Evolutionary conservation across 2,329 filamentous ascomycete genomes (phyloP).

Genomic region (Ophiocordyceps robertsii): DNA sequence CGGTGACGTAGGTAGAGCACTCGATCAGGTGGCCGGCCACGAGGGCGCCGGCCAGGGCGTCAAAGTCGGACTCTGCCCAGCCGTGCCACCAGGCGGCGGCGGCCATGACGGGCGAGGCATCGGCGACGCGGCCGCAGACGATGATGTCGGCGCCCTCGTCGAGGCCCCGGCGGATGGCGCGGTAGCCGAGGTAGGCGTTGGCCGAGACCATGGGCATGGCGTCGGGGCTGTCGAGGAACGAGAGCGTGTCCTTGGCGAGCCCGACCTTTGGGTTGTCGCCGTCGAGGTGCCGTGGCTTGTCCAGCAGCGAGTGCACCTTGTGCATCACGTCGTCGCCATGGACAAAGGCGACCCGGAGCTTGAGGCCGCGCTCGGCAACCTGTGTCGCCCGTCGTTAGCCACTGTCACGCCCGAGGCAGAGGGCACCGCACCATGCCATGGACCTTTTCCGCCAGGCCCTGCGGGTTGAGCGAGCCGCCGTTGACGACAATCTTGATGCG

Average conservation of each 20-base stretch:
- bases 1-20: slow-evolving; percentile 35
- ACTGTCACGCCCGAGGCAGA: no score
- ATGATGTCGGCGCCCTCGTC: slow-evolving; percentile 26
- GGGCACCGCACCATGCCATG: slow-evolving; percentile 8
- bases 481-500: slow-evolving; percentile 42
- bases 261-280: slow-evolving; percentile 7
- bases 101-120: slow-evolving; percentile 34
- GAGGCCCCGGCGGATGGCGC: slow-evolving; percentile 24
- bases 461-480: slow-evolving; percentile 41
- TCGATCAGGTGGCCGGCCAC: slow-evolving; percentile 37
- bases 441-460: slow-evolving; percentile 27
- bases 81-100: slow-evolving; percentile 38
- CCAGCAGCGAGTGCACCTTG: slow-evolving; percentile 4
- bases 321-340: slow-evolving; percentile 22
- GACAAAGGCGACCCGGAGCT: slow-evolving; percentile 22
- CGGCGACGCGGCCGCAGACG: slow-evolving; percentile 27
- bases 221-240: slow-evolving; percentile 7
- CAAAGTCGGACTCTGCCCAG: slow-evolving; percentile 29
- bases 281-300: slow-evolving; percentile 8
- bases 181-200: slow-evolving; percentile 38
- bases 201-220: slow-evolving; percentile 11
- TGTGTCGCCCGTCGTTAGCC: background rate
- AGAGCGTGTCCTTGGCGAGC: slow-evolving; percentile 5
- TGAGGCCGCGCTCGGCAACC: slow-evolving; percentile 12
- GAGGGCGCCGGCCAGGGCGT: slow-evolving; percentile 30